Base-by-base conservation (phyloP, 495 filamentous ascomycete species). In the Tuber borchii region DNA sequence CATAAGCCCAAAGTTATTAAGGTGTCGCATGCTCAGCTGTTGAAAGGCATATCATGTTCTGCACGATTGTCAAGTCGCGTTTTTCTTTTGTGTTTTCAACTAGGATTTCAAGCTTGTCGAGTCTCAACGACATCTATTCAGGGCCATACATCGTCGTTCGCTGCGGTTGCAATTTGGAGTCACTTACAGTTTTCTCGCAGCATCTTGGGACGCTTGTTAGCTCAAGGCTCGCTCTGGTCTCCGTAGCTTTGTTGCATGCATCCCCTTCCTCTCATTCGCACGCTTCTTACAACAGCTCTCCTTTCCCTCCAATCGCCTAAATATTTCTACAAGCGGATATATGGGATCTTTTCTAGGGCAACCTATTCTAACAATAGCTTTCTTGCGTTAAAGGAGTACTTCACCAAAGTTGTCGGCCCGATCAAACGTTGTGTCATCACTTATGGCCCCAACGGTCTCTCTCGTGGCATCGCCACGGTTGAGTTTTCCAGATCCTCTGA, bases 391-490 rank as follows among this genome's bases (percentile, higher is more conserved):
- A 95, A 99, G 95, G 95, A 98, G 86, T 99, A 97, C 85, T 97
- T 99, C 86, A 84, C 86, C 82, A 91, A 93, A 84, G 91, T 92
- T 82, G 88, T 96, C 86, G 96, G 95, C 69, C 90, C 92, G 71
- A 91, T 97, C 84, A 97, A 93, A 88, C 89, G 88, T 84, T 92
- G 92, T 71, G 89, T 92, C 82, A 87, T 99, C 81, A 93, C 92
- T 45, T 98, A 98, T 85, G 95, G 94, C 81, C 92, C 94, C 68
- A 93, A 93, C 82, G 94, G 95, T 71, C 88, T 88, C 44, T 97
- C 94, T 88, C 93, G 93, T 84, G 95, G 95, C 73, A 90, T 94
- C 79, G 93, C 93, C 71, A 91, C 90, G 12, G 90, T 94, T 78
- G 86, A 90, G 76, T 99, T 98, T 86, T 85, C 83, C 82, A 92